Percentiles rank a stretch among this genome's conserved stretches.
Conservation (phyloP, 2,329 filamentous ascomycete species). For the Diatrype stigma region DNA sequence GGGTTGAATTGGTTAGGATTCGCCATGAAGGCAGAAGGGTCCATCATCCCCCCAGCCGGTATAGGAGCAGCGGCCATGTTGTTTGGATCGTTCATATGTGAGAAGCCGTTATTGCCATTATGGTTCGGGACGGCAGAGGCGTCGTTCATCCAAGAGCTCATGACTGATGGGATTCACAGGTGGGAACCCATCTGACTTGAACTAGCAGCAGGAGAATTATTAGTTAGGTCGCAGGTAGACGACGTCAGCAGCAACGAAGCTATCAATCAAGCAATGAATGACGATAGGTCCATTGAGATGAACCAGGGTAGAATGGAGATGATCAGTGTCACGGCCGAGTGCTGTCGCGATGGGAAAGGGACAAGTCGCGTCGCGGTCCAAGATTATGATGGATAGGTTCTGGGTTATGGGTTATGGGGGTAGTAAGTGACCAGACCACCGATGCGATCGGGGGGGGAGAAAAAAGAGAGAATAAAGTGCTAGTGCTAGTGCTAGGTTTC, state of each 20-base stretch:
- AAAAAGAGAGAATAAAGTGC: slow-evolving; percentile 3
- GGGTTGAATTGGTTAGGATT: slow-evolving; percentile 57
- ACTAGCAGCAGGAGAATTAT: slow-evolving; percentile 10
- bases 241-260: slow-evolving; percentile 37
- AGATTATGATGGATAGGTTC: slow-evolving; percentile 20
- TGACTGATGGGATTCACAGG: slow-evolving; percentile 47
- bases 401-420: slow-evolving; percentile 12
- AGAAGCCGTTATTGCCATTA: slow-evolving; percentile 66
- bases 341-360: slow-evolving; percentile 39
- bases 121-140: slow-evolving; percentile 60
- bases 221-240: slow-evolving; percentile 26
- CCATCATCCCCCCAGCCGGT: slow-evolving; percentile 49
- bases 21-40: slow-evolving; percentile 61
- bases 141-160: slow-evolving; percentile 72
- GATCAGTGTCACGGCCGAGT: slow-evolving; percentile 17
- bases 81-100: slow-evolving; percentile 60
- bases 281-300: slow-evolving; percentile 40
- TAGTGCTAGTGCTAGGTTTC: not conserved
- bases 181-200: slow-evolving; percentile 42
- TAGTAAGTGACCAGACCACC: slow-evolving; percentile 21
- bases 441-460: slow-evolving; percentile 22
- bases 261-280: slow-evolving; percentile 4
- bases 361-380: slow-evolving; percentile 37
- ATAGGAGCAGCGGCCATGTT: slow-evolving; percentile 38
- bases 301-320: slow-evolving; percentile 22